Evolutionary conservation across 495 filamentous ascomycete genomes (phyloP), one percentile per base, ranked within the genome.

Genomic region (Aspergillus sparsus): DNA sequence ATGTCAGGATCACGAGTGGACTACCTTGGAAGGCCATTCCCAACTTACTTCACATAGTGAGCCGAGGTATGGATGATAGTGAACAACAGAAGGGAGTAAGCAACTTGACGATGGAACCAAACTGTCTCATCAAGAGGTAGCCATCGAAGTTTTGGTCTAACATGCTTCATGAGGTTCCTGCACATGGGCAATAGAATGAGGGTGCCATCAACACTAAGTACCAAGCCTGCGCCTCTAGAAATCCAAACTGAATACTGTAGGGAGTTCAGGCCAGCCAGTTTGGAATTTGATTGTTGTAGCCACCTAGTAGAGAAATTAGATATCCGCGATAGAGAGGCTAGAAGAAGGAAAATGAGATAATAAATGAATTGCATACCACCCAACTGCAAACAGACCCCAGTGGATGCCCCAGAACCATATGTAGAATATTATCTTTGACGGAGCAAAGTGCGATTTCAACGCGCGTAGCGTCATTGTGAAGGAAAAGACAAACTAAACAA

Each of bases 81-180:
- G 65, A 91, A 99, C 13, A 97, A 68, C 4, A 98, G 81, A 75
- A 97, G 75, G 5, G 90, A 76, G 70, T 98, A 99, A 2, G 95
- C 93, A 15, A 96, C 85, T 73, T 99, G 94, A 37, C 95, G 84
- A 80, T 99, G 94, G 68, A 98, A 96, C 92, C 92, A 99, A 65
- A 91, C 85, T 31, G 89, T 91, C 74, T 99, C 94, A 67, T 99
- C 94, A 10, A 99, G 82, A 7, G 95, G 93, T 12, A 98, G 70
- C 79, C 88, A 96, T 70, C 84, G 80, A 62, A 97, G 77, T 81
- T 94, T 95, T 13, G 94, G 94, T 64, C 94, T 85, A 54, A 98
- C 71, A 66, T 83, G 87, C 69, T 89, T 82, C 50, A 99, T 79
- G 21, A 97, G 72, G 64, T 92, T 99, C 62, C 94, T 81, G 80